A percentile compares a stretch with the other conserved stretches of the same genome.
Evolutionary conservation across 805 yeast genomes (phyloP).

Genomic region (Candida caryicola): DNA sequence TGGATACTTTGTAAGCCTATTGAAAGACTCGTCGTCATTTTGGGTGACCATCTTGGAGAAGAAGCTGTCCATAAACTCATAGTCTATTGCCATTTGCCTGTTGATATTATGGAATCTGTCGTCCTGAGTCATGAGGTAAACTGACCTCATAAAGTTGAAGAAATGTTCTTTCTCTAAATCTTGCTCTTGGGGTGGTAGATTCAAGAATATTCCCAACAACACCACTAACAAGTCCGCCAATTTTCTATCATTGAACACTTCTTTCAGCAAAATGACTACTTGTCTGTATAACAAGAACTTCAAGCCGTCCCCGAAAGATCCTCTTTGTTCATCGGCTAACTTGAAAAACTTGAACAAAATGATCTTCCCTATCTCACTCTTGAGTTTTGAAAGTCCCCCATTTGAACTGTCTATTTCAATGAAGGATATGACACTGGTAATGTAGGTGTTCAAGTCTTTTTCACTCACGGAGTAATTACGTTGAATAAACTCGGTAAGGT

Average conservation of each 20-base stretch:
- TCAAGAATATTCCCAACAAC: slow-evolving; percentile 29
- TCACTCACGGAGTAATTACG: slow-evolving; percentile 25
- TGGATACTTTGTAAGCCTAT: slow-evolving; percentile 26
- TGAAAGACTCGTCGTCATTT: slow-evolving; percentile 38
- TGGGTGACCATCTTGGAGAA: slow-evolving; percentile 27
- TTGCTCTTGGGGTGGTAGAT: slow-evolving; percentile 15
- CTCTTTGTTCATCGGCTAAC: slow-evolving; percentile 12
- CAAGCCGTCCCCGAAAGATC: slow-evolving; percentile 4
- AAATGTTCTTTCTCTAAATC: slow-evolving; percentile 21
- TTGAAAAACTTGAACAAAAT: slow-evolving; percentile 26
- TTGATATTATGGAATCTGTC: slow-evolving; percentile 18
- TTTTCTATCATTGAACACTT: slow-evolving; percentile 30
- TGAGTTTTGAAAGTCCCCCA: slow-evolving; percentile 15
- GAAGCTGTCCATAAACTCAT: slow-evolving; percentile 27
- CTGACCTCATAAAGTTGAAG: slow-evolving; percentile 36
- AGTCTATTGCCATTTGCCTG: slow-evolving; percentile 11
- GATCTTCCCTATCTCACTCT: slow-evolving; percentile 25
- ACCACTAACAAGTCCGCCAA: slow-evolving; percentile 32
- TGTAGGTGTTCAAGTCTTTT: slow-evolving; percentile 22
- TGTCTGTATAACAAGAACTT: slow-evolving; percentile 35
- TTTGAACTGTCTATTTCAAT: slow-evolving; percentile 24
- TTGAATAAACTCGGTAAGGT: slow-evolving; percentile 27
- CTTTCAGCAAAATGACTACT: slow-evolving; percentile 27
- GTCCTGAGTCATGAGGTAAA: slow-evolving; percentile 29
- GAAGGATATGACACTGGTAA: slow-evolving; percentile 29